Evolutionary conservation across 805 yeast species (phyloP).

Genomic region (Jamesozyma lodderae): DNA sequence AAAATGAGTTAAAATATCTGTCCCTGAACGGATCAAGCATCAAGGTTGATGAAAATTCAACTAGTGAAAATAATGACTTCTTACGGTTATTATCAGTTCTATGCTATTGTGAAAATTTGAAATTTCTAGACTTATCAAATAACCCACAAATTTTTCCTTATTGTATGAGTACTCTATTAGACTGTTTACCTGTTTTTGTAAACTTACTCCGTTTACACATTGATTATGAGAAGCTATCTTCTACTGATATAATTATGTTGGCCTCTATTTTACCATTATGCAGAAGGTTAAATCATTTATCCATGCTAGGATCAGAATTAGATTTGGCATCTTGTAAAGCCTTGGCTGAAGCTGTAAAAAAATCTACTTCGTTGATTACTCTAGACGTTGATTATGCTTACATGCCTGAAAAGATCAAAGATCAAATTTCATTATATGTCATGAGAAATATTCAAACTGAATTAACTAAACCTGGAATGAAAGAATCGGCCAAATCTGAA

Average conservation of each 20-base stretch:
- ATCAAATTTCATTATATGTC: slow-evolving; percentile 64
- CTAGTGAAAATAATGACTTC: slow-evolving; percentile 27
- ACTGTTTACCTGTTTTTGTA: slow-evolving; percentile 63
- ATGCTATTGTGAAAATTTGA: slow-evolving; percentile 48
- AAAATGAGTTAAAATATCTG: slow-evolving; percentile 35
- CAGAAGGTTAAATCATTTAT: slow-evolving; percentile 51
- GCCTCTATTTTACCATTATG: slow-evolving; percentile 70
- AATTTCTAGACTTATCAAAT: slow-evolving; percentile 69
- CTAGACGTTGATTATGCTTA: slow-evolving; percentile 55
- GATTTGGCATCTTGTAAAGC: slow-evolving; percentile 57
- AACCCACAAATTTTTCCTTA: slow-evolving; percentile 63
- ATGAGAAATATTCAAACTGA: slow-evolving; percentile 71
- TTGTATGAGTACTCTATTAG: slow-evolving; percentile 42
- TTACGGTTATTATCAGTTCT: slow-evolving; percentile 37
- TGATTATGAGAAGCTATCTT: slow-evolving; percentile 55
- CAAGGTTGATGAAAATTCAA: slow-evolving; percentile 37
- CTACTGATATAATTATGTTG: slow-evolving; percentile 48
- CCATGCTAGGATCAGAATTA: slow-evolving; percentile 57
- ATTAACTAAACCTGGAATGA: slow-evolving; percentile 24
- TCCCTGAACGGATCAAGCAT: slow-evolving; percentile 64
- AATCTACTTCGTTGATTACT: slow-evolving; percentile 52
- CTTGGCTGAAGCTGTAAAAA: slow-evolving; percentile 55
- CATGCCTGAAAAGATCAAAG: slow-evolving; percentile 50
- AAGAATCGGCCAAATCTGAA: not conserved
- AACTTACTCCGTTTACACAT: slow-evolving; percentile 57